phyloP scores from a whole-genome alignment of 768 basidiomycete genomes.

The Daedalea quercina region DNA sequence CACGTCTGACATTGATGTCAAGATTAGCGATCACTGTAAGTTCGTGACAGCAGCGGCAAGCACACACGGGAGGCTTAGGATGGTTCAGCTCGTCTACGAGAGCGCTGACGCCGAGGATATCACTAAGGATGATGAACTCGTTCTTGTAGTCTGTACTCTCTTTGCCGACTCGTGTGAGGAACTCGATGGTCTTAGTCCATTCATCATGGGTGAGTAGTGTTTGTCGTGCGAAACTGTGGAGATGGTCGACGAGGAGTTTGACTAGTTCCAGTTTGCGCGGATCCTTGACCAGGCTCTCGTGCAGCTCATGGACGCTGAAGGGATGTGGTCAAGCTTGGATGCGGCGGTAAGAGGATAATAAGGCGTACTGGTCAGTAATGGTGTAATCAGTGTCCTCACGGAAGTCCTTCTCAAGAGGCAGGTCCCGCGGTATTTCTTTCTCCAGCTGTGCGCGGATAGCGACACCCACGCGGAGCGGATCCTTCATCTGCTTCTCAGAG shows the following conservation, averaged over 20 bases:
- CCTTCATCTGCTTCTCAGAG: constrained; percentile 24
- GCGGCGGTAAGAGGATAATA: neutral
- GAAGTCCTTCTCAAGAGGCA: constrained; percentile 28
- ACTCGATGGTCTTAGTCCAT: constrained; percentile 30
- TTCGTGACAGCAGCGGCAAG: neutral
- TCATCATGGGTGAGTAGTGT: constrained; percentile 30
- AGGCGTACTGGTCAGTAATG: constrained; percentile 26
- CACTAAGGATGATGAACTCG: constrained; percentile 36
- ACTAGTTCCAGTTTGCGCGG: constrained; percentile 25
- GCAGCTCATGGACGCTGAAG: constrained; percentile 22
- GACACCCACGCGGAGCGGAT: constrained; percentile 26
- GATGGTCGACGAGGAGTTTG: constrained; percentile 26
- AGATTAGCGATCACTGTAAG: neutral
- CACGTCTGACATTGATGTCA: constrained; percentile 16
- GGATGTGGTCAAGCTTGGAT: neutral
- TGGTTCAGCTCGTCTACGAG: constrained; percentile 31
- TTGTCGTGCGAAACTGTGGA: constrained; percentile 33
- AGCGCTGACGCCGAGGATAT: constrained; percentile 31
- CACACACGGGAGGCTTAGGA: constrained; percentile 24
- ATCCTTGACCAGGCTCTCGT: constrained; percentile 21
- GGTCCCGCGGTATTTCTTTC: constrained; percentile 25
- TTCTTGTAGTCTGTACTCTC: constrained; percentile 31
- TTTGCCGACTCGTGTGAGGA: constrained; percentile 32
- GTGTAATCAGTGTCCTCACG: constrained; percentile 26
- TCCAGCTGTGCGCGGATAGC: constrained; percentile 30